Conservation (phyloP, 176 grass and related monocot genomes). For the Triticum monococcum region DNA sequence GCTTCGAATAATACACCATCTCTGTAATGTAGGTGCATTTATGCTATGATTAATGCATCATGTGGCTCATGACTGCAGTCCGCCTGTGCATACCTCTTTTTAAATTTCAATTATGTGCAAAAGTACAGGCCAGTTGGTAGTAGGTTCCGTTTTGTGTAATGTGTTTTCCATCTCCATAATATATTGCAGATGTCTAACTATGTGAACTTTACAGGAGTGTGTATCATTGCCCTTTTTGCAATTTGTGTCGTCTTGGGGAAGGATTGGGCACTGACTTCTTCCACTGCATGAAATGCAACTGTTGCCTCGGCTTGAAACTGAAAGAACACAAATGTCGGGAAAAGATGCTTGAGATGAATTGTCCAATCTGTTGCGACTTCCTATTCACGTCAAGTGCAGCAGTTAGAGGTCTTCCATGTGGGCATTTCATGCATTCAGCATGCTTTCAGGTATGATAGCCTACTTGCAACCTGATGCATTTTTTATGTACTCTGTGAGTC, state of each 20-base stretch:
- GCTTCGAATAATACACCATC: not conserved
- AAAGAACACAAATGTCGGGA: constrained; percentile 79
- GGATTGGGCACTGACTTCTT: constrained; percentile 87
- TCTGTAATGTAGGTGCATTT: not conserved
- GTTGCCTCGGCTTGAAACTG: constrained; percentile 79
- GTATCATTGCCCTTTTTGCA: constrained; percentile 95
- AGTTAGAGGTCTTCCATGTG: constrained; percentile 77
- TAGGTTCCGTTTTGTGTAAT: not conserved
- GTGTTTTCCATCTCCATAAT: not conserved
- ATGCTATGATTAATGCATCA: not conserved
- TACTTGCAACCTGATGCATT: not conserved
- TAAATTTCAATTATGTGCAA: not conserved
- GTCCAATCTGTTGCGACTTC: constrained; percentile 83
- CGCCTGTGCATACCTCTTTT: not conserved
- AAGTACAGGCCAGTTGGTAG: not conserved
- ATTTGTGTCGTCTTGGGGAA: constrained; percentile 80
- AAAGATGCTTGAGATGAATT: constrained; percentile 83
- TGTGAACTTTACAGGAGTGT: constrained; percentile 50
- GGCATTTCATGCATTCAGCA: constrained; percentile 94
- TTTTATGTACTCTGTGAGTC: not conserved
- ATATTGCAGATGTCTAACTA: constrained; percentile 21
- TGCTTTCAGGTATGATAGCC: constrained; percentile 75
- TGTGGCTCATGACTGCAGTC: not conserved
- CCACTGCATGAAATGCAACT: constrained; percentile 98
- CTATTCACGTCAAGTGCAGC: constrained; percentile 83